A percentile compares a stretch with the other conserved stretches of the same genome.
Conservation (phyloP, 164 flowering plant genomes). For the Chimonanthus salicifolius region DNA sequence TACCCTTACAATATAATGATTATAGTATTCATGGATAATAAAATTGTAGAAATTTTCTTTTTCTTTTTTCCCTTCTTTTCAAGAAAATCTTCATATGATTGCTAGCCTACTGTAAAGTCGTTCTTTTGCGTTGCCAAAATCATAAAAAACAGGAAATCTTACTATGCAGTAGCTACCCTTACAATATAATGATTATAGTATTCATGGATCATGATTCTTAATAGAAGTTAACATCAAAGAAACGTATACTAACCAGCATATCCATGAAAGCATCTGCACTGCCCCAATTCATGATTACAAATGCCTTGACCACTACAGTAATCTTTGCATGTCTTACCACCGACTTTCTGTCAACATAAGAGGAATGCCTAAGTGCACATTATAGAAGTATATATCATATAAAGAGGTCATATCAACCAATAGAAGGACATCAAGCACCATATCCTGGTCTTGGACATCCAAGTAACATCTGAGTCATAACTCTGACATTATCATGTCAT, state of each 20-base stretch:
- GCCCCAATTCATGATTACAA: constrained; percentile 81
- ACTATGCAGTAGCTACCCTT: background rate
- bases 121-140: background rate
- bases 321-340: constrained; percentile 64
- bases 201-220: background rate
- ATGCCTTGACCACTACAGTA: constrained; percentile 89
- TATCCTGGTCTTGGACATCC: background rate
- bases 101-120: background rate
- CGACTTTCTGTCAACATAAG: constrained; percentile 44
- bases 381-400: background rate
- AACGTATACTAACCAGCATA: constrained; percentile 52
- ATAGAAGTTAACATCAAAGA: background rate
- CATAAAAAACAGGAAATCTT: background rate
- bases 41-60: too few species aligned
- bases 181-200: background rate
- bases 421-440: background rate
- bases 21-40: background rate
- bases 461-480: background rate
- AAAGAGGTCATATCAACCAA: background rate
- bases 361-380: background rate
- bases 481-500: background rate
- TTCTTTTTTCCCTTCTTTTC: too few species aligned
- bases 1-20: background rate
- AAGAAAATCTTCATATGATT: too few species aligned
- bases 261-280: constrained; percentile 96